Evolutionary conservation across 805 yeast species (phyloP), one percentile per base, ranked within the genome.

Genomic region (Saccharomycopsis malanga): DNA sequence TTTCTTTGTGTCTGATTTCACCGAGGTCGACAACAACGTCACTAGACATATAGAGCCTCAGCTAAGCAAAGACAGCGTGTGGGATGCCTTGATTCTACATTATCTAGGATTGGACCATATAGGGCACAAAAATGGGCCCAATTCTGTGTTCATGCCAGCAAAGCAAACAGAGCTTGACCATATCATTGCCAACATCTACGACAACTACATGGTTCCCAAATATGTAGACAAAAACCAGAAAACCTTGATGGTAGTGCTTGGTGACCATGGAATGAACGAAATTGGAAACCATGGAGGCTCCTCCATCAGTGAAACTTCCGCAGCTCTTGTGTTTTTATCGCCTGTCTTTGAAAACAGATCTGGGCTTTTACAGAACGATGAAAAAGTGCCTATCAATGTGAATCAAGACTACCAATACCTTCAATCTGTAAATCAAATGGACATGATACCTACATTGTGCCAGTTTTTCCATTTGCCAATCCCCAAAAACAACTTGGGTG

Each of bases 261-360:
- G 98, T 0, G 98, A 89, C 57, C 98, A 89, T 62, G 98, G 96
- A 5, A 87, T 87, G 96, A 95, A 87, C 59, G 72, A 76, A n/a
- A 83, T 89, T 0, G 96, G 96, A 1, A 91, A 89, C 57, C 98
- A 93, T 61, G 99, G 99, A 5, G 99, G 98, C 1, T 86, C 97
- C 0, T 84, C 96, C 2, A 61, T 72, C 0, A 95, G 96, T 1
- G 99, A 93, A 62, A 91, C 97, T 0, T 83, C 88, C 14, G 83
- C 98, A 1, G 97, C 83, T 0, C 57, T 93, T 58, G 66, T 79
- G 1, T 71, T 91, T 37, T 66, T 84, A 0, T 82, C 96, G 0
- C 77, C 81, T 6, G 73, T 73, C 55, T 73, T 88, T 46, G 54
- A 65, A 42, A 47, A 57, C 1, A 54, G 60, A 10, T 49, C 56